phyloP scores from a whole-genome alignment of 257 asterid genomes.

The Solanum chmielewskii region DNA sequence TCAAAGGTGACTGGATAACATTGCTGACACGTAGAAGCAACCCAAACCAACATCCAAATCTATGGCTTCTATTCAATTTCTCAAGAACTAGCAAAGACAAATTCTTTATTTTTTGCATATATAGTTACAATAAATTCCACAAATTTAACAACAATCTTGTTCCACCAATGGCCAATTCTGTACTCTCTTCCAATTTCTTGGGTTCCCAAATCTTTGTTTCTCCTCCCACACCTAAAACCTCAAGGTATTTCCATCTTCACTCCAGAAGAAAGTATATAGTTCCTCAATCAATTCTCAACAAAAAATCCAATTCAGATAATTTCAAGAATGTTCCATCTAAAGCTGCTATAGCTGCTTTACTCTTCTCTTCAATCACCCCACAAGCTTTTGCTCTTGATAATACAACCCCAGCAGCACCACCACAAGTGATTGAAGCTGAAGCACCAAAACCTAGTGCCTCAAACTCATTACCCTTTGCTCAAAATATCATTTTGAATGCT shows the following conservation, averaged over 20 bases:
- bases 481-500: slow-evolving; percentile 58
- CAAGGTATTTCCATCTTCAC: slow-evolving; percentile 10
- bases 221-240: slow-evolving; percentile 64
- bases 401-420: slow-evolving; percentile 36
- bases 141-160: neutral
- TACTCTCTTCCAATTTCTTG: slow-evolving; percentile 47
- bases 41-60: slow-evolving; percentile 30
- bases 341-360: slow-evolving; percentile 72
- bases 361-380: slow-evolving; percentile 61
- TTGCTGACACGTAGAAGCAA: slow-evolving; percentile 36
- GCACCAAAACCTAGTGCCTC: slow-evolving; percentile 40
- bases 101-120: neutral
- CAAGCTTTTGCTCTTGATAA: slow-evolving; percentile 62
- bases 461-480: slow-evolving; percentile 44
- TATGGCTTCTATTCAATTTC: slow-evolving; percentile 15
- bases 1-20: slow-evolving; percentile 28
- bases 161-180: slow-evolving; percentile 24
- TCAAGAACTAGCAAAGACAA: neutral
- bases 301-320: slow-evolving; percentile 13
- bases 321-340: slow-evolving; percentile 27
- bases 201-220: slow-evolving; percentile 51
- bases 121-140: neutral
- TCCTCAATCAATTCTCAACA: slow-evolving; percentile 36
- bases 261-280: slow-evolving; percentile 25
- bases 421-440: slow-evolving; percentile 53